These are phyloP conservation scores for Phytophthora pistaciae DNA, from an alignment of 352 stramenopile genomes.

Conservation along the genomic window DNA sequence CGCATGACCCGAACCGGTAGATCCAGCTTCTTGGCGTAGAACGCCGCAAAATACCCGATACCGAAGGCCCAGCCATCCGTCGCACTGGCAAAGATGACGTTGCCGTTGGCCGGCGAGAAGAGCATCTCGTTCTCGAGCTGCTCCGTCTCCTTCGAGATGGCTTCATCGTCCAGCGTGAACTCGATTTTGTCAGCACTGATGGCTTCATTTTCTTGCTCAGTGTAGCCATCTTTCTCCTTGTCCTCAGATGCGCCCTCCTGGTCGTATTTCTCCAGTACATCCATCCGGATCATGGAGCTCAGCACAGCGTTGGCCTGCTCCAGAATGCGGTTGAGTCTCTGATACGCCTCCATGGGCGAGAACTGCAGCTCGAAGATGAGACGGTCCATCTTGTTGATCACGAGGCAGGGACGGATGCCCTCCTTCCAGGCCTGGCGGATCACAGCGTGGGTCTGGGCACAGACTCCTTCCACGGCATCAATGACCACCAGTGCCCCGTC, in stretches of 20 bases:
- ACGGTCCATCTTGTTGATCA: constrained; percentile 98
- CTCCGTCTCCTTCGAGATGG: constrained; percentile 75
- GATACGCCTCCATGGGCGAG: constrained; percentile 92
- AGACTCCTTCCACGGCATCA: constrained; percentile 97
- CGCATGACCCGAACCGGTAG: constrained; percentile 70
- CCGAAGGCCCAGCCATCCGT: constrained; percentile 94
- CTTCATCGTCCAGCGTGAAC: constrained; percentile 49
- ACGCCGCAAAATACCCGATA: constrained; percentile 80
- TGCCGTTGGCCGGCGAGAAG: constrained; percentile 90
- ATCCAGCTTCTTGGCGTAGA: constrained; percentile 81
- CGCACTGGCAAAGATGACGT: constrained; percentile 95
- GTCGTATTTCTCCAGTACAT: constrained; percentile 81
- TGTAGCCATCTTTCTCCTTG: constrained; percentile 12
- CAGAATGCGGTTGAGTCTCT: constrained; percentile 93
- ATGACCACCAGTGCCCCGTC: constrained; percentile 96
- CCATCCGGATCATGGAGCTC: constrained; percentile 83
- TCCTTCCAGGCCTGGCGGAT: constrained; percentile 95
- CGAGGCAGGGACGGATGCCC: constrained; percentile 93
- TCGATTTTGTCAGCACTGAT: constrained; percentile 25
- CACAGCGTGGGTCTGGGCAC: constrained; percentile 92
- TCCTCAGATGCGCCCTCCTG: constrained; percentile 15
- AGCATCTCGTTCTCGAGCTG: constrained; percentile 77
- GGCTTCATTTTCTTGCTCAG: constrained; percentile 23
- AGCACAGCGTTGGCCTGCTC: constrained; percentile 91
- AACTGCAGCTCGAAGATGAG: constrained; percentile 95